Evolutionary conservation across 768 basidiomycete genomes (phyloP).

Genomic region (Termitomyces sp.): DNA sequence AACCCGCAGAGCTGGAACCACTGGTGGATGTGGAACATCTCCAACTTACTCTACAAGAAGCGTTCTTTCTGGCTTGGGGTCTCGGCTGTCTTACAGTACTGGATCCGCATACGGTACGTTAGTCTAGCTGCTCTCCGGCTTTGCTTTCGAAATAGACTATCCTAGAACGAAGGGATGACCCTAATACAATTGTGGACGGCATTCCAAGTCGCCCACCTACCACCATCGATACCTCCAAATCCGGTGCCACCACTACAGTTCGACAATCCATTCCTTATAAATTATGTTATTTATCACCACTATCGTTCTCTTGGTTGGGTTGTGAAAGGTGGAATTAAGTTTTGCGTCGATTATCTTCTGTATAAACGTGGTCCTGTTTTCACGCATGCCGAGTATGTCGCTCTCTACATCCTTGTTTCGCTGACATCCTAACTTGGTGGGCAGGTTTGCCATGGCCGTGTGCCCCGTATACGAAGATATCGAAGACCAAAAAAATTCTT

Average conservation of each 20-base stretch:
- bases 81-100: slow-evolving; percentile 75
- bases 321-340: slow-evolving; percentile 93
- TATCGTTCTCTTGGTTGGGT: slow-evolving; percentile 97
- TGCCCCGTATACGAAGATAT: slow-evolving; percentile 88
- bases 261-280: slow-evolving; percentile 90
- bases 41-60: slow-evolving; percentile 84
- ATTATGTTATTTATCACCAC: slow-evolving; percentile 91
- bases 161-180: slow-evolving; percentile 49
- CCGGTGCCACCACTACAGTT: slow-evolving; percentile 37
- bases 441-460: slow-evolving; percentile 86
- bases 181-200: slow-evolving; percentile 57
- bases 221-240: slow-evolving; percentile 29
- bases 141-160: not conserved
- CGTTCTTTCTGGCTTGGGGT: slow-evolving; percentile 83
- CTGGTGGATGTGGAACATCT: slow-evolving; percentile 83
- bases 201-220: slow-evolving; percentile 53
- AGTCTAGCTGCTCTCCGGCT: not conserved
- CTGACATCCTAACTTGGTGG: not conserved
- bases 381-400: slow-evolving; percentile 85
- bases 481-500: slow-evolving; percentile 59
- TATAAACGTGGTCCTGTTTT: slow-evolving; percentile 96
- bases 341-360: slow-evolving; percentile 91
- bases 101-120: slow-evolving; percentile 58
- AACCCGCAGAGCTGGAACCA: slow-evolving; percentile 34
- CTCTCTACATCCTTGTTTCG: not conserved